Evolutionary conservation across 208 protist species (phyloP).

Genomic region (Blechomonas ayalai): DNA sequence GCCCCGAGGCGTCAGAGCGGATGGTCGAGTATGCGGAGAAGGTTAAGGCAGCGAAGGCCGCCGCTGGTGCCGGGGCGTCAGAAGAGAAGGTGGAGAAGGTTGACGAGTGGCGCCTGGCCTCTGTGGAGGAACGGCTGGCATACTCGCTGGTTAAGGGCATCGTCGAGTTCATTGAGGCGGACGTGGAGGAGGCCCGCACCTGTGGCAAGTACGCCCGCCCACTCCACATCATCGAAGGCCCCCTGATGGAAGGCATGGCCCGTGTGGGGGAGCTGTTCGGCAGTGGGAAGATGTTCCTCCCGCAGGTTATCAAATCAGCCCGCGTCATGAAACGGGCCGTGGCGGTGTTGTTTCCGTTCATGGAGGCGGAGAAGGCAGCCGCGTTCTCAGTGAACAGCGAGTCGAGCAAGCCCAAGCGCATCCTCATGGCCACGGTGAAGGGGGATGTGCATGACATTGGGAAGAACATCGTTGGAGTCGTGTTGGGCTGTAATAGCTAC

Average conservation of each 20-base stretch:
- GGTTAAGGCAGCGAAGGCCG: slow-evolving; percentile 26
- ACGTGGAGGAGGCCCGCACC: slow-evolving; percentile 90
- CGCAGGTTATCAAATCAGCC: slow-evolving; percentile 95
- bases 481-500: slow-evolving; percentile 97
- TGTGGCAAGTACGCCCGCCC: slow-evolving; percentile 38
- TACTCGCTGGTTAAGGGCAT: slow-evolving; percentile 95
- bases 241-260: slow-evolving; percentile 95
- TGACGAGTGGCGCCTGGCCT: slow-evolving; percentile 80
- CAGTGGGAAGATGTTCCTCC: slow-evolving; percentile 97
- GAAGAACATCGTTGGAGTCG: slow-evolving; percentile 97
- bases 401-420: slow-evolving; percentile 20
- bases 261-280: slow-evolving; percentile 96
- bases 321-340: slow-evolving; percentile 97
- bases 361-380: slow-evolving; percentile 88
- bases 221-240: slow-evolving; percentile 92
- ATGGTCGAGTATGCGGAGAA: slow-evolving; percentile 86
- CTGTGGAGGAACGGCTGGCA: slow-evolving; percentile 83
- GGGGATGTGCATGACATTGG: slow-evolving; percentile 98
- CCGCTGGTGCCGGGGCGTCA: slow-evolving; percentile 8
- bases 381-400: slow-evolving; percentile 1
- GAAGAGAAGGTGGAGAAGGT: slow-evolving; percentile 30
- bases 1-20: slow-evolving; percentile 77
- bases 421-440: slow-evolving; percentile 96
- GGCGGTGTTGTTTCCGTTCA: slow-evolving; percentile 93
- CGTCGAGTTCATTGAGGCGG: slow-evolving; percentile 88